Evolutionary conservation across 1,284 basidiomycete species (phyloP), one percentile per base, ranked within the genome.

Genomic region (Rhodotorula glutinis): DNA sequence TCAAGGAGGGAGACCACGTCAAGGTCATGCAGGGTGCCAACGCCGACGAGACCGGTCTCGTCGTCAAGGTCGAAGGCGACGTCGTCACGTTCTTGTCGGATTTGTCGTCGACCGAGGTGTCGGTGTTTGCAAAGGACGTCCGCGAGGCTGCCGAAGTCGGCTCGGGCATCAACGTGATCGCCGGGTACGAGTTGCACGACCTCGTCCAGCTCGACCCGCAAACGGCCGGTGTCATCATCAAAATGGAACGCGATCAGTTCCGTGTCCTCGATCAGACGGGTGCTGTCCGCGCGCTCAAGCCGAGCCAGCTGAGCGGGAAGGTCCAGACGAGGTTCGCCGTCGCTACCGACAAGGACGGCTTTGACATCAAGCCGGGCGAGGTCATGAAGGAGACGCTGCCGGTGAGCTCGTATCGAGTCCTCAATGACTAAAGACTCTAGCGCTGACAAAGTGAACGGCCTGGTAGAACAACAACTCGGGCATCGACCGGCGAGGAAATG

Each of bases 1-100:
- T 99, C 83, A 92, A 92, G 78, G 85, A 92, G 59, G 96, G 95
- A 78, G 95, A 98, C 79, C 96, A 99, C 77, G 91, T 99, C 81
- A 98, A 98, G 82, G 95, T 98, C 66, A 92, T 97, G 86, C 85
- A 88, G 11, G 95, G 95, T 30, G 89, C 94, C 80, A 97, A 98
- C 77, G 85, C 86, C 14, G 92, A 96, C 76, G 93, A 97, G 80
- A 96, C 93, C 10, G 95, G 95, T 82, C 84, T 98, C 75, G 94
- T 98, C 29, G 90, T 98, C 53, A 89, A 92, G 41, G 90, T 98
- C 27, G 77, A 80, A 56, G 77, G 78, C 67, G 83, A 89, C 33
- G 89, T 95, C 14, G 91, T 98, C 19, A 98, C 95, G 0, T 94
- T 98, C 82, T 82, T 98, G 72, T 96, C 92, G n/a, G 95, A 98